These are phyloP conservation scores for Plasmodium coatneyi DNA, from an alignment of 169 alveolate genomes.

Conservation along the genomic window DNA sequence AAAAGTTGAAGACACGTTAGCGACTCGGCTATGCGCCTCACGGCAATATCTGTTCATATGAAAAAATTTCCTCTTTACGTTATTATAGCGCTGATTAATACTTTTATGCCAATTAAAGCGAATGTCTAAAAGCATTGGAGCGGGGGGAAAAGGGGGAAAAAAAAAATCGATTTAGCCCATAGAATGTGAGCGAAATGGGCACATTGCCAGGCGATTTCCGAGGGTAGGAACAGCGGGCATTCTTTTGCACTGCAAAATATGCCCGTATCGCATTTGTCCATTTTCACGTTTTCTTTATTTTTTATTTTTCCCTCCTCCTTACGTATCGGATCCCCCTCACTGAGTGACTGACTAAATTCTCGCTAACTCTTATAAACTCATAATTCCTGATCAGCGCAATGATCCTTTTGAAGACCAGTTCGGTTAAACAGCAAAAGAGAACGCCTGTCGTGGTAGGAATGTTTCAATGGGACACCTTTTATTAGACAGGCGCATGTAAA, in stretches of 20 bases:
- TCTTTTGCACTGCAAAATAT: not conserved
- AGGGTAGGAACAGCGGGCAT: not conserved
- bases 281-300: not conserved
- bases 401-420: constrained; percentile 31
- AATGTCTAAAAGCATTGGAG: constrained; percentile 21
- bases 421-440: constrained; percentile 38
- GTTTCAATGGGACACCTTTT: not conserved
- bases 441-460: constrained; percentile 11
- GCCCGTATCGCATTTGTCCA: not conserved
- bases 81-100: constrained; percentile 38
- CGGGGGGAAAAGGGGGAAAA: not conserved
- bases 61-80: constrained; percentile 22
- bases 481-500: not conserved
- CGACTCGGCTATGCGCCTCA: not conserved
- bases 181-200: not conserved
- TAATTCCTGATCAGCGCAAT: constrained; percentile 20
- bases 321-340: constrained; percentile 66
- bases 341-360: constrained; percentile 26
- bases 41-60: not conserved
- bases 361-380: not conserved
- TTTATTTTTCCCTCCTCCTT: constrained; percentile 5
- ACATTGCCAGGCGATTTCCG: not conserved
- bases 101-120: constrained; percentile 17
- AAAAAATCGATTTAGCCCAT: not conserved
- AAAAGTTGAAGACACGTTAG: not conserved